Percentiles rank a stretch among this genome's conserved stretches.
Conservation (phyloP, 2,329 filamentous ascomycete genomes). For the Aspergillus sp. region DNA sequence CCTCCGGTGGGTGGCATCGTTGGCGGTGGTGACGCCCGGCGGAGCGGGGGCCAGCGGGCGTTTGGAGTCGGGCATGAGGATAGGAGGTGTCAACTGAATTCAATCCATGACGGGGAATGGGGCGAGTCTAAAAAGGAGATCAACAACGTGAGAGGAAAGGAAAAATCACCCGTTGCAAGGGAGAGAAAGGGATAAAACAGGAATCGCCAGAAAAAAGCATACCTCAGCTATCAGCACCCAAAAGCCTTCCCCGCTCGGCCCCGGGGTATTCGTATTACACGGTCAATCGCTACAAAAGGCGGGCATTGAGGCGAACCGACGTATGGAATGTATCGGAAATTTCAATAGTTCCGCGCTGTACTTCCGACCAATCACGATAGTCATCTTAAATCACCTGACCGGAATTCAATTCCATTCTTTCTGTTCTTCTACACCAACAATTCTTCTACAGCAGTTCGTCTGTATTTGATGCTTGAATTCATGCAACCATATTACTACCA, state of each 20-base stretch:
- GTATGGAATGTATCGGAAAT: not conserved
- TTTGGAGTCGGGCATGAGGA: conserved; percentile 16
- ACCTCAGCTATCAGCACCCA: no score
- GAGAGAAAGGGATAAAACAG: not conserved
- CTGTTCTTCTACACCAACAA: no score
- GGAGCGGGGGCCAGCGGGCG: conserved; percentile 17
- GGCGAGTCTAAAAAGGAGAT: not conserved
- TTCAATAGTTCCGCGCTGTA: not conserved
- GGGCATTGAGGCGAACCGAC: not conserved
- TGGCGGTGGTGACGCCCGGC: conserved; percentile 9
- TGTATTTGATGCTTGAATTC: no score
- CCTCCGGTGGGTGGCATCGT: conserved; percentile 15
- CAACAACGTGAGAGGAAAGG: not conserved
- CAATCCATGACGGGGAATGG: conserved; percentile 1
- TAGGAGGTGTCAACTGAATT: not conserved
- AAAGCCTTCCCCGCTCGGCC: not conserved
- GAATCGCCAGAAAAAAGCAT: no score
- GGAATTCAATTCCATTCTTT: not conserved
- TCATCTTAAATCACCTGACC: not conserved
- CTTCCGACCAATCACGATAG: not conserved
- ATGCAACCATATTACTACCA: not conserved
- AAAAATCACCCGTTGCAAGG: not conserved
- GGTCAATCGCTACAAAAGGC: not conserved
- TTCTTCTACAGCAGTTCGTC: no score
- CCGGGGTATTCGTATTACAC: not conserved